Conservation (phyloP, 2,329 filamentous ascomycete genomes). For the Plenodomus tracheiphilus region DNA sequence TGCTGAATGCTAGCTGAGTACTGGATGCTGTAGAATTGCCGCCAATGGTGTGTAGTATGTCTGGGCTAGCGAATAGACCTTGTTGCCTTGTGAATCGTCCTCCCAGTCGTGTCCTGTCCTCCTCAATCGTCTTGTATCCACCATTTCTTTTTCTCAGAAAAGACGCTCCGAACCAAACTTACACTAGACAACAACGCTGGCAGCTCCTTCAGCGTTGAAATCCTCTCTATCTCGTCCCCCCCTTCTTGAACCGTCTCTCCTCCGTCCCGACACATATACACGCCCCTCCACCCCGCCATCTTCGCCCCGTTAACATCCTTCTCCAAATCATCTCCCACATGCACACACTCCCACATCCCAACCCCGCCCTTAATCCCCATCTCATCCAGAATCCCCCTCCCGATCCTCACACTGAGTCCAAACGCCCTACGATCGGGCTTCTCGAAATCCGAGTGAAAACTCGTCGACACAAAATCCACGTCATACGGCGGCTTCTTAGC, state of each 20-base stretch:
- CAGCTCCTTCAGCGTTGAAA: neutral
- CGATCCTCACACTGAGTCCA: neutral
- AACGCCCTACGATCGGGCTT: slow-evolving; percentile 65
- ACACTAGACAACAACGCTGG: neutral
- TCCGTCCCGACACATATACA: slow-evolving; percentile 48
- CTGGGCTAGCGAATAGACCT: neutral
- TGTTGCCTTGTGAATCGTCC: neutral
- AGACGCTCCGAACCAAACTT: neutral
- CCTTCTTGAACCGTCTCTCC: neutral
- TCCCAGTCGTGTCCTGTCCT: too few species aligned
- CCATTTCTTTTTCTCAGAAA: neutral
- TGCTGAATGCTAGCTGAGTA: neutral
- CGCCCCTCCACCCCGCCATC: slow-evolving; percentile 52
- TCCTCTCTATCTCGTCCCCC: neutral
- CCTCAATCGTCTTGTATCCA: too few species aligned
- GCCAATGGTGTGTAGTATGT: neutral
- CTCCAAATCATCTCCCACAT: slow-evolving; percentile 58
- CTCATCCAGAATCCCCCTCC: slow-evolving; percentile 50
- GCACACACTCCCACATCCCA: slow-evolving; percentile 47
- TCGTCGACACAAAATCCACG: slow-evolving; percentile 63
- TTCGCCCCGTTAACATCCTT: slow-evolving; percentile 57
- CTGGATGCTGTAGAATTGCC: too few species aligned
- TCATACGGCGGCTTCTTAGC: slow-evolving; percentile 28
- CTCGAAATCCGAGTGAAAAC: slow-evolving; percentile 64
- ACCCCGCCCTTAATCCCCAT: slow-evolving; percentile 31